phyloP scores from a whole-genome alignment of 176 grass and related monocot species.

The Dactylis glomerata region DNA sequence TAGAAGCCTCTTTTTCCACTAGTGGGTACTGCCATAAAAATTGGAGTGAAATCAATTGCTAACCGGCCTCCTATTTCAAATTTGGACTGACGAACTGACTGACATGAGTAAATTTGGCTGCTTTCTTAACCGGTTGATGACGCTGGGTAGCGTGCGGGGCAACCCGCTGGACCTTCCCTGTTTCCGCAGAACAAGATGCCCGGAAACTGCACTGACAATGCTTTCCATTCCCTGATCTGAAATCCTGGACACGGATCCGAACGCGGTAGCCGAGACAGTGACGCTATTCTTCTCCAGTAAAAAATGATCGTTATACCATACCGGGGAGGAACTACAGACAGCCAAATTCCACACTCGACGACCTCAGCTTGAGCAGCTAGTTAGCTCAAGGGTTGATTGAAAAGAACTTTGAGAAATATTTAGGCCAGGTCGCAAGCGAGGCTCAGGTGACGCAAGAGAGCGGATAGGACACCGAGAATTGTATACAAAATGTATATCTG shows the following conservation, averaged over 20 bases:
- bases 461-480: not conserved
- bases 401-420: not conserved
- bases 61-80: too few relatives aligned
- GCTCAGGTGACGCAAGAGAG: constrained; percentile 2
- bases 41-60: too few relatives aligned
- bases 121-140: not conserved
- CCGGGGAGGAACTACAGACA: not conserved
- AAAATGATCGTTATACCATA: not conserved
- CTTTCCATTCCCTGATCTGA: not conserved
- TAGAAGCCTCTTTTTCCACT: too few relatives aligned
- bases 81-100: too few relatives aligned
- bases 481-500: not conserved
- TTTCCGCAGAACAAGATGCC: not conserved
- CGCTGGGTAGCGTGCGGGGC: not conserved
- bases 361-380: not conserved
- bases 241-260: not conserved
- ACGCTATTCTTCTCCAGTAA: not conserved
- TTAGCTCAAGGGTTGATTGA: not conserved
- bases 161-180: not conserved
- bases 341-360: not conserved
- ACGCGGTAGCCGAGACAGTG: not conserved
- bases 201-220: not conserved
- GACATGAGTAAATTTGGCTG: not conserved
- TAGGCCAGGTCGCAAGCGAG: not conserved
- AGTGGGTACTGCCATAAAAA: too few relatives aligned